Conservation (phyloP, 2,329 filamentous ascomycete species). For the Cercospora zeae-maydis region DNA sequence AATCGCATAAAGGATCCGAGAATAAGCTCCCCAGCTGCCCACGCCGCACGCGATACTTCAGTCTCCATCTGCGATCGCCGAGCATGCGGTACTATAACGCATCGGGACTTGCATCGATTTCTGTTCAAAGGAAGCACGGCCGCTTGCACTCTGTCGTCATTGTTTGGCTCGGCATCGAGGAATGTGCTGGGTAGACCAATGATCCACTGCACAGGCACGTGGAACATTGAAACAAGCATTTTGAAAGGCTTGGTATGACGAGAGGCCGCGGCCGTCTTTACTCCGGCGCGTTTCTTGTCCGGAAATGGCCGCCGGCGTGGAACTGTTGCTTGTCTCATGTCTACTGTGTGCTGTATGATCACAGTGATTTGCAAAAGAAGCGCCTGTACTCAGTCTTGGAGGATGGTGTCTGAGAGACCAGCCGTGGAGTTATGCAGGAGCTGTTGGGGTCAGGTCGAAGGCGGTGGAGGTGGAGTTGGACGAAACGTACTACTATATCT, state of each 20-base stretch:
- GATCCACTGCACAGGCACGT: neutral
- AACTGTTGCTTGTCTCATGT: neutral
- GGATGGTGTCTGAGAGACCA: neutral
- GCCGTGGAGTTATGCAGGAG: neutral
- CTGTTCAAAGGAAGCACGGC: neutral
- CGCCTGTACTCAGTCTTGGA: neutral
- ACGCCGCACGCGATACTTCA: neutral
- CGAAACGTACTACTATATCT: neutral
- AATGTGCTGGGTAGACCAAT: neutral
- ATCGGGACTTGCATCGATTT: neutral
- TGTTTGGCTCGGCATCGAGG: slow-evolving; percentile 1
- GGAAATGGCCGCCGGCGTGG: neutral
- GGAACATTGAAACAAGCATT: slow-evolving; percentile 2
- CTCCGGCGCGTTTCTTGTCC: neutral
- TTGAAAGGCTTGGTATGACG: slow-evolving; percentile 6
- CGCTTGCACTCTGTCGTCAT: slow-evolving; percentile 6
- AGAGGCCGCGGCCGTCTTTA: neutral
- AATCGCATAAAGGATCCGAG: neutral
- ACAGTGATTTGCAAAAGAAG: neutral
- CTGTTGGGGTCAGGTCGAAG: neutral
- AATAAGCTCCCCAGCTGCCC: neutral
- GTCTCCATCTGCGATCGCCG: neutral
- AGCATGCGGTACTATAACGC: neutral
- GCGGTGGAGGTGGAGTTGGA: neutral
- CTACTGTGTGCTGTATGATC: too few relatives aligned